phyloP scores from a whole-genome alignment of 805 yeast species.

The Yarrowia sp. region DNA sequence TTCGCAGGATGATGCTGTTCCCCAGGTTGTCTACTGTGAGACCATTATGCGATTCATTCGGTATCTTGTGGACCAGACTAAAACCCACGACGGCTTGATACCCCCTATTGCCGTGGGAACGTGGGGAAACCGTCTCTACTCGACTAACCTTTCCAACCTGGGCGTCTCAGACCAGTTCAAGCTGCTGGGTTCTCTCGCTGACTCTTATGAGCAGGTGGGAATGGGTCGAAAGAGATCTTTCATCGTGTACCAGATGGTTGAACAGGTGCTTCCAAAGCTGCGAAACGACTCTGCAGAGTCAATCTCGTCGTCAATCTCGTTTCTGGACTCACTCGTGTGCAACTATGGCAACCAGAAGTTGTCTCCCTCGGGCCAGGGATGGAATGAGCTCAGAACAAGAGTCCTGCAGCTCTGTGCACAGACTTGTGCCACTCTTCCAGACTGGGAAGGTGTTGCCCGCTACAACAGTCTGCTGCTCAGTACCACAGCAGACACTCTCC shows the following conservation, averaged over 20 bases:
- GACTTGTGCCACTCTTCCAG: slow-evolving; percentile 52
- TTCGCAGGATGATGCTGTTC: slow-evolving; percentile 70
- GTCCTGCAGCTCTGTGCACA: slow-evolving; percentile 50
- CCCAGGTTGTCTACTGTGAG: slow-evolving; percentile 76
- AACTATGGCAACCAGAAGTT: slow-evolving; percentile 52
- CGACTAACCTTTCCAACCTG: slow-evolving; percentile 46
- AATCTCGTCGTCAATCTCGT: slow-evolving; percentile 32
- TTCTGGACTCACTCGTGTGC: slow-evolving; percentile 49
- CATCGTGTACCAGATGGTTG: slow-evolving; percentile 8
- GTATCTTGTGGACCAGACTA: slow-evolving; percentile 40
- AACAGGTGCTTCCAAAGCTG: slow-evolving; percentile 6
- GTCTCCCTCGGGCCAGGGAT: slow-evolving; percentile 41
- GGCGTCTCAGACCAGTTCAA: slow-evolving; percentile 53
- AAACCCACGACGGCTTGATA: slow-evolving; percentile 11
- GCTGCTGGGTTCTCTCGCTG: slow-evolving; percentile 63
- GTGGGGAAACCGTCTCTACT: slow-evolving; percentile 48
- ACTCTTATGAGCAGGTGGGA: slow-evolving; percentile 58
- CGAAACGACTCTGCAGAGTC: slow-evolving; percentile 4
- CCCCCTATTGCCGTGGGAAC: slow-evolving; percentile 45
- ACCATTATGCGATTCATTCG: slow-evolving; percentile 54
- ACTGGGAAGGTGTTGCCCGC: slow-evolving; percentile 44
- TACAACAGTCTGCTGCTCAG: slow-evolving; percentile 55
- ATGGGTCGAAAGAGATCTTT: slow-evolving; percentile 50
- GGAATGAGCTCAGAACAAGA: slow-evolving; percentile 58
- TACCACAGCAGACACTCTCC: slow-evolving; percentile 52